Base-by-base conservation (phyloP, 2,329 filamentous ascomycete species). In the Aspergillus pseudonomiae region DNA sequence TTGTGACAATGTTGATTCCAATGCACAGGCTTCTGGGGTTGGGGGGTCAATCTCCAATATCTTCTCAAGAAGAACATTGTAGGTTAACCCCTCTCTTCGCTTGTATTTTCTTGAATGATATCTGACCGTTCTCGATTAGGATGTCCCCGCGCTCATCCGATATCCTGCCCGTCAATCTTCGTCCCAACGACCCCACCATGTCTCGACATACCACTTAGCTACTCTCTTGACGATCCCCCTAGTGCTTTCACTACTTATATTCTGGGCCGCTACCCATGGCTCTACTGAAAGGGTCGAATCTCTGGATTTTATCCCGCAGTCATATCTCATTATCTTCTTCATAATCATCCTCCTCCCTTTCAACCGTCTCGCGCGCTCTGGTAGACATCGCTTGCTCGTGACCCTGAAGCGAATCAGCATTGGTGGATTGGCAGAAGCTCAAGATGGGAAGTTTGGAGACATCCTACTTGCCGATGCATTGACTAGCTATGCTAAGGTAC, bases 361-460 rank as follows among this genome's bases (percentile, higher is more conserved):
- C 26, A 88, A 89, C 45, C 86, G 87, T 62, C 80, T 89, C 64
- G 91, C 91, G 16, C 85, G 88, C 70, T 81, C 85, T 46, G 94
- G 94, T 2, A 89, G 94, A 48, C 85, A 86, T 58, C 88, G 93
- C 1, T 91, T 97, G 50, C 85, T 96, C 54, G 80, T 86, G 12
- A 94, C 89, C 0, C 81, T 98, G 52, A 88, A 88, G 65, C 90
- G 95, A 62, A 88, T 98, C 65, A 88, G 87, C 70, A 81, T 97
- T 50, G 95, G 95, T 28, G 94, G 94, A 0, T 85, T 99, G 28
- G 94, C 95, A 16, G 90, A 94, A 78, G 83, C 91, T 0, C 87
- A 91, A 70, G 91, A 97, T 77, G 93, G 94, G 60, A 97, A 96
- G 75, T 98, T 98, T 73, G 94, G 93, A 61, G 95, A 99, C 75